These are phyloP conservation scores for Rhytidiadelphus loreus DNA, from an alignment of 225 moss, liverwort and hornwort genomes.

Conservation along the genomic window DNA sequence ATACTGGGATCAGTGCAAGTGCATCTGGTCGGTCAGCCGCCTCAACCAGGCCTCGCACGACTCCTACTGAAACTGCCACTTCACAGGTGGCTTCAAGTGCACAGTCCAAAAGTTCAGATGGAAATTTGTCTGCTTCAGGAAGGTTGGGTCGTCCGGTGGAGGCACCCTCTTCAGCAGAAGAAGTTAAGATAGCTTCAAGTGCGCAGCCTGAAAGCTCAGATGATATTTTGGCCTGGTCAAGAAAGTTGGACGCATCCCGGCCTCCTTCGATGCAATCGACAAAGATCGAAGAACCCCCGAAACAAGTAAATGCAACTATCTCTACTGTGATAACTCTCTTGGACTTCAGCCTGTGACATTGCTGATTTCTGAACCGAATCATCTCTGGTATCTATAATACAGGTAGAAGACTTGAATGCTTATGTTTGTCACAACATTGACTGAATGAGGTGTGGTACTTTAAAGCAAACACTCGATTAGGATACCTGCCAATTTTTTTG, in stretches of 20 bases:
- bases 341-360: neutral
- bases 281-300: conserved; percentile 1
- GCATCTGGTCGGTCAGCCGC: neutral
- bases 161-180: neutral
- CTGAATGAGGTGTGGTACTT: neutral
- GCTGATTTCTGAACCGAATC: neutral
- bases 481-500: neutral
- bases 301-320: conserved; percentile 4
- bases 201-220: conserved; percentile 8
- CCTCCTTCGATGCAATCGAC: neutral
- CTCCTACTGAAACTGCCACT: neutral
- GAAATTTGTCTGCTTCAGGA: neutral
- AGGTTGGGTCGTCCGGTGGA: neutral
- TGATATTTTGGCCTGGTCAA: conserved; percentile 18
- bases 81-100: conserved; percentile 1
- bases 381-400: neutral
- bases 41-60: neutral
- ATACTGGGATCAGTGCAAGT: conserved; percentile 2
- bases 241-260: conserved; percentile 20
- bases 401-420: neutral
- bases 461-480: neutral
- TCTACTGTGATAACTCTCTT: neutral
- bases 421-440: neutral
- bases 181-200: neutral
- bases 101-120: neutral